Evolutionary conservation across 805 yeast genomes (phyloP).

Genomic region (Nakazawaea peltata): DNA sequence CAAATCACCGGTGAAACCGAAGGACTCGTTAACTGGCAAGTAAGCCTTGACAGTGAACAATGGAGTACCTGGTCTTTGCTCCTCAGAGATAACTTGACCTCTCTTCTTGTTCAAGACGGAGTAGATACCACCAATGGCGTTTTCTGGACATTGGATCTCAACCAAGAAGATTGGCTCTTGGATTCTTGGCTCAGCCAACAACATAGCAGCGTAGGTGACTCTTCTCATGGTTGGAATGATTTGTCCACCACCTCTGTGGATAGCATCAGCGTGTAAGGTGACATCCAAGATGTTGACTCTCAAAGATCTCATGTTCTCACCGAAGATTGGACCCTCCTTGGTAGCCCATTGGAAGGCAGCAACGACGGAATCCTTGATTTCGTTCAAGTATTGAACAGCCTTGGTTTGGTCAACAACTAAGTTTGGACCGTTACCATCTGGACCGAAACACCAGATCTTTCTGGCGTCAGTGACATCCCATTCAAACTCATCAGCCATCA

Average conservation of each 20-base stretch:
- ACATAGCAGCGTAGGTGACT: conserved; percentile 96
- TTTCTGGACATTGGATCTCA: conserved; percentile 99
- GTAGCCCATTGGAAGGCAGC: conserved; percentile 99
- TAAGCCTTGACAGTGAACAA: conserved; percentile 99
- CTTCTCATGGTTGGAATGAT: conserved; percentile 99
- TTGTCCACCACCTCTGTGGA: conserved; percentile 99
- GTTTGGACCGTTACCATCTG: conserved; percentile 99
- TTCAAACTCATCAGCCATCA: conserved; percentile 97
- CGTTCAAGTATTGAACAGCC: conserved; percentile 98
- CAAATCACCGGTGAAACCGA: conserved; percentile 99
- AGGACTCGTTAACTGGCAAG: conserved; percentile 99
- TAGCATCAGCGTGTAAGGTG: conserved; percentile 99
- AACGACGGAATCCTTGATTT: conserved; percentile 98
- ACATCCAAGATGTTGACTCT: conserved; percentile 98
- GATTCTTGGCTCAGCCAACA: conserved; percentile 97
- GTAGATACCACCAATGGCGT: conserved; percentile 99
- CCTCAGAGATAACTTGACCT: conserved; percentile 99
- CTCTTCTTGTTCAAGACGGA: conserved; percentile 98
- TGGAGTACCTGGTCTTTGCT: conserved; percentile 99
- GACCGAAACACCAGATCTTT: conserved; percentile 99
- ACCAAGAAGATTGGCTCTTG: conserved; percentile 99
- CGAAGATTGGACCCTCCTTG: conserved; percentile 98
- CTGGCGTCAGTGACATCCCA: conserved; percentile 99
- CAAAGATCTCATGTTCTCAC: conserved; percentile 93
- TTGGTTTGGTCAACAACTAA: conserved; percentile 98